Evolutionary conservation across 2,329 filamentous ascomycete species (phyloP).

Genomic region (Neofusicoccum sp.): DNA sequence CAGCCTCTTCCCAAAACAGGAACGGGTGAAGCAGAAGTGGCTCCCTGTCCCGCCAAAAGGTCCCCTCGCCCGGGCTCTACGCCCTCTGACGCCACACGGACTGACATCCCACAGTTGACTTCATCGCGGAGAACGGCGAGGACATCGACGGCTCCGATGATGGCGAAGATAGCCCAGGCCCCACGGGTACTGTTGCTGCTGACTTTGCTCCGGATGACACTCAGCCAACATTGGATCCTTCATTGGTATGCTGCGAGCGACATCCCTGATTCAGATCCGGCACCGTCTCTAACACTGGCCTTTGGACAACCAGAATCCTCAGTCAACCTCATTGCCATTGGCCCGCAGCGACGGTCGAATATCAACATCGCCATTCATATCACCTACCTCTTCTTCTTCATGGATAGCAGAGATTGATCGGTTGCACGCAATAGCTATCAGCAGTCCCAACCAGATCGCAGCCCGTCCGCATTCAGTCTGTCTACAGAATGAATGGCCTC

Average conservation of each 20-base stretch:
- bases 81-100: background rate
- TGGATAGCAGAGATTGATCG: background rate
- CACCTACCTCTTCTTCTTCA: background rate
- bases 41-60: constrained; percentile 1
- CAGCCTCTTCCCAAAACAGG: background rate
- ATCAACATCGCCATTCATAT: background rate
- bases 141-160: background rate
- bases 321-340: background rate
- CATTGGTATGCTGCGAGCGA: background rate
- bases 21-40: background rate
- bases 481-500: too few relatives aligned
- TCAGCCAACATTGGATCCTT: background rate
- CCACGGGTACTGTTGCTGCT: background rate
- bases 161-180: background rate
- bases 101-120: background rate
- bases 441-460: background rate
- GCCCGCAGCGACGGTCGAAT: background rate
- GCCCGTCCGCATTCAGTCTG: too few relatives aligned
- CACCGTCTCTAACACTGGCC: background rate
- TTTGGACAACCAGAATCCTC: background rate
- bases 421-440: background rate
- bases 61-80: background rate
- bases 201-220: background rate
- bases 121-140: background rate
- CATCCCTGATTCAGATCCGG: background rate